phyloP scores from a whole-genome alignment of 441 rosid genomes.

The Jatropha multifida region DNA sequence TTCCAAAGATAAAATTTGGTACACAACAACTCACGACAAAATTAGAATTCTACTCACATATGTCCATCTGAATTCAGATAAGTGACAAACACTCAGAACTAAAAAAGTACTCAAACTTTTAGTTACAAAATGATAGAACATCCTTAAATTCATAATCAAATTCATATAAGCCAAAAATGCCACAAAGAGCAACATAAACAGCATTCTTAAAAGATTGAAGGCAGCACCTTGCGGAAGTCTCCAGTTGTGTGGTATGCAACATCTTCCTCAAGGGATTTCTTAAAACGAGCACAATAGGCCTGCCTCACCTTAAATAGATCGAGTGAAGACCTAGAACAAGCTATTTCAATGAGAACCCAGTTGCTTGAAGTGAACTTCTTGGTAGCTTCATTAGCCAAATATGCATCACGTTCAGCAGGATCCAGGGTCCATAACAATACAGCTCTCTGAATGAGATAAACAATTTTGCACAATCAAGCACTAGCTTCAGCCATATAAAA shows the following conservation, averaged over 20 bases:
- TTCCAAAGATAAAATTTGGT: not conserved
- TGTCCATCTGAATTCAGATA: not conserved
- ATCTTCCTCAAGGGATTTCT: constrained; percentile 92
- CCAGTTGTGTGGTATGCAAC: constrained; percentile 84
- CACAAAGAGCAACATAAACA: not conserved
- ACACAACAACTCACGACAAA: too few species aligned
- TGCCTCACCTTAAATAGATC: constrained; percentile 62
- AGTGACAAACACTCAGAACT: not conserved
- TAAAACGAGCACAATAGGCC: constrained; percentile 77
- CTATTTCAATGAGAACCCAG: constrained; percentile 83
- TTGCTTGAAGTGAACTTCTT: constrained; percentile 72
- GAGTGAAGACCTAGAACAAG: constrained; percentile 67
- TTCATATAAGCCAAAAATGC: not conserved
- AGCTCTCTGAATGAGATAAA: constrained; percentile 42
- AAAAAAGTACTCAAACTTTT: too few species aligned
- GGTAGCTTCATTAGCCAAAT: constrained; percentile 69
- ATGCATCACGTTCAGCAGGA: constrained; percentile 79
- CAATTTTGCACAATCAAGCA: constrained; percentile 12
- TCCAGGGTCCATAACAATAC: constrained; percentile 73
- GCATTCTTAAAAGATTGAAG: not conserved
- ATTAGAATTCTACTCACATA: not conserved
- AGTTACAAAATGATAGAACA: not conserved
- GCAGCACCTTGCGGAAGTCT: constrained; percentile 70
- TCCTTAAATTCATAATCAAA: not conserved
- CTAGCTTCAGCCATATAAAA: not conserved